These are phyloP conservation scores for Apiotrichum mycotoxinovorans DNA, from an alignment of 1,284 basidiomycete genomes.

Conservation along the genomic window DNA sequence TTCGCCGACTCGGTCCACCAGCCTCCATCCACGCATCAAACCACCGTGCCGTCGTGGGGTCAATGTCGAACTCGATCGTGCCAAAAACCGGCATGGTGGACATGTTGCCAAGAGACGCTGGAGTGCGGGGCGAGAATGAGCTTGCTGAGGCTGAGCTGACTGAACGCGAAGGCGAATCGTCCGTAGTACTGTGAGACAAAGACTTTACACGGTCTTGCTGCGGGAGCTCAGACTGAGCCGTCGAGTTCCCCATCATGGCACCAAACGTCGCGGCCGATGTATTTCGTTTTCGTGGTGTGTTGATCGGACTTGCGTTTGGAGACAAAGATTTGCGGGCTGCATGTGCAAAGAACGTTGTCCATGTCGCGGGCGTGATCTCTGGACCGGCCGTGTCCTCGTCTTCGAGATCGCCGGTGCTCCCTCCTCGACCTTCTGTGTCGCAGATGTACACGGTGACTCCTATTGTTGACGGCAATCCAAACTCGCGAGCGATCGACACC, in stretches of 20 bases:
- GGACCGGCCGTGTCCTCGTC: constrained; percentile 32
- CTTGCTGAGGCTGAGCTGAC: constrained; percentile 18
- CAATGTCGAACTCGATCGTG: constrained; percentile 48
- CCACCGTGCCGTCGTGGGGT: constrained; percentile 41
- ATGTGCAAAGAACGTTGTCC: constrained; percentile 36
- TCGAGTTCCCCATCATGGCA: neutral
- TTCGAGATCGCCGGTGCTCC: constrained; percentile 7
- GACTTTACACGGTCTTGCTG: neutral
- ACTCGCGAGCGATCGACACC: constrained; percentile 46
- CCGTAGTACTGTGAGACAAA: neutral
- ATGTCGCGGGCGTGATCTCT: constrained; percentile 33
- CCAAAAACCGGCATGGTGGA: constrained; percentile 33
- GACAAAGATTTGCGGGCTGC: constrained; percentile 2
- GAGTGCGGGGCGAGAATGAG: constrained; percentile 21
- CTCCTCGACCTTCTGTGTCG: constrained; percentile 8
- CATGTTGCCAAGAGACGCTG: constrained; percentile 15
- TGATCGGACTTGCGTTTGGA: constrained; percentile 1
- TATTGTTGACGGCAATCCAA: constrained; percentile 40
- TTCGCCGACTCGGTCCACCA: constrained; percentile 16
- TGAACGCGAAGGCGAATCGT: constrained; percentile 4
- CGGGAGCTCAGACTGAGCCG: neutral
- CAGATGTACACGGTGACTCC: constrained; percentile 44
- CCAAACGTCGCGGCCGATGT: constrained; percentile 4
- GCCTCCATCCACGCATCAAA: constrained; percentile 31
- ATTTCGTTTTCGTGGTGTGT: constrained; percentile 9